Evolutionary conservation across 208 protist species (phyloP).

Genomic region (Crithidia fasciculata): DNA sequence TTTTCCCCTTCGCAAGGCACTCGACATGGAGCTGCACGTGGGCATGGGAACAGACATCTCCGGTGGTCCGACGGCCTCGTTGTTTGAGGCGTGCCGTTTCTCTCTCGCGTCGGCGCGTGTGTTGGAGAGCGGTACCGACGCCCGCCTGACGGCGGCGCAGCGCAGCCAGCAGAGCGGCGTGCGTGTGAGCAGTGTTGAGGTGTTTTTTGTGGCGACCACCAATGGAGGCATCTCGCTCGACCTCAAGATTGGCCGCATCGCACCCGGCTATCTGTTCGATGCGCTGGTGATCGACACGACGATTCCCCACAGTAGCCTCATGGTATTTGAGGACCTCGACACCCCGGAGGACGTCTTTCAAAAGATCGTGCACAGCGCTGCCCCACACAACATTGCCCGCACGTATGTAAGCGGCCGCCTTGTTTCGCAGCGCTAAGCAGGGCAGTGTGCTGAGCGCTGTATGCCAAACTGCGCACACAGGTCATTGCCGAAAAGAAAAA

Average conservation of each 20-base stretch:
- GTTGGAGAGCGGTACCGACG: conserved; percentile 65
- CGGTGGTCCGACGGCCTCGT: conserved; percentile 86
- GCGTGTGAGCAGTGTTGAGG: conserved; percentile 63
- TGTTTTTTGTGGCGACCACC: conserved; percentile 90
- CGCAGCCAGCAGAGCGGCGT: conserved; percentile 30
- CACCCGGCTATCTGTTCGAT: conserved; percentile 89
- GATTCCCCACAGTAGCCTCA: conserved; percentile 44
- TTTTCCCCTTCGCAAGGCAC: conserved; percentile 65
- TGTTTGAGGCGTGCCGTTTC: conserved; percentile 87
- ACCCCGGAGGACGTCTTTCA: conserved; percentile 68
- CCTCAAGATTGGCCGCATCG: conserved; percentile 90
- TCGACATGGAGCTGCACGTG: conserved; percentile 82
- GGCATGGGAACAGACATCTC: conserved; percentile 95
- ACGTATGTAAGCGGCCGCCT: conserved; percentile 72
- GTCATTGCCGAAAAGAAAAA: too few species aligned
- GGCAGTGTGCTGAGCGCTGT: too few species aligned
- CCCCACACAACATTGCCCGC: conserved; percentile 60
- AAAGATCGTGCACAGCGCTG: conserved; percentile 77
- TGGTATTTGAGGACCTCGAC: conserved; percentile 67
- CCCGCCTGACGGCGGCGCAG: conserved; percentile 23
- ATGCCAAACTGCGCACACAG: too few species aligned
- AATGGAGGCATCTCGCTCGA: conserved; percentile 86
- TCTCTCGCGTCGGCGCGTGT: conserved; percentile 67
- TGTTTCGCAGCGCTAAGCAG: conserved; percentile 50
- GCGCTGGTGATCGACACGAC: conserved; percentile 81